phyloP scores from a whole-genome alignment of 257 asterid genomes.

The Fraxinus anomala region DNA sequence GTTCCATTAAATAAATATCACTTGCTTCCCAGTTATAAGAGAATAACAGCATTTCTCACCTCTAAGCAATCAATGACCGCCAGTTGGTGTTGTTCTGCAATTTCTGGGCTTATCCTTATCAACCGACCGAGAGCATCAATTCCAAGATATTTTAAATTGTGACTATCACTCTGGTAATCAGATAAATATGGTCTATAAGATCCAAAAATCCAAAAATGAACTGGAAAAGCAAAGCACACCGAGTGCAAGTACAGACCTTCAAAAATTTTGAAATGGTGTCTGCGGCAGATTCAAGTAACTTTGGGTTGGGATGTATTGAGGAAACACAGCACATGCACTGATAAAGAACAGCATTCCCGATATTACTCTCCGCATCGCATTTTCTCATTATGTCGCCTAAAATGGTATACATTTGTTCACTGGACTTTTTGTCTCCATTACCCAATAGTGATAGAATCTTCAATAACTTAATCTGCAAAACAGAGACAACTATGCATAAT shows the following conservation, averaged over 20 bases:
- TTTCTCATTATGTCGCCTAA: constrained; percentile 87
- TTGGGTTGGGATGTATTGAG: constrained; percentile 83
- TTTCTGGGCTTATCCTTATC: constrained; percentile 89
- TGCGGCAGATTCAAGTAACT: constrained; percentile 90
- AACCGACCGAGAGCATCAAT: constrained; percentile 96
- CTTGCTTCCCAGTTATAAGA: constrained; percentile 12
- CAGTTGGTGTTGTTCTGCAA: constrained; percentile 96
- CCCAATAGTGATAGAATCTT: constrained; percentile 82
- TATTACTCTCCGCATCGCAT: constrained; percentile 81
- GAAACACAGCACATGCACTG: constrained; percentile 91
- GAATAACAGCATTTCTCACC: constrained; percentile 49
- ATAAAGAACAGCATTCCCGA: constrained; percentile 90
- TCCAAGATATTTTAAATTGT: constrained; percentile 95
- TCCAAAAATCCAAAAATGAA: constrained; percentile 7
- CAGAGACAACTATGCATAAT: neutral
- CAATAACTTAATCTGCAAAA: constrained; percentile 79
- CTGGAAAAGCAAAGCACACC: constrained; percentile 8
- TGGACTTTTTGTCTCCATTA: constrained; percentile 85
- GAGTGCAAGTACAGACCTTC: constrained; percentile 56
- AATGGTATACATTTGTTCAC: constrained; percentile 94
- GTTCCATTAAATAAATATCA: neutral
- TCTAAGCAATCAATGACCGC: constrained; percentile 98
- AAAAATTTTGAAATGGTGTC: constrained; percentile 87
- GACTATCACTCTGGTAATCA: constrained; percentile 88
- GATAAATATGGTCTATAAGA: constrained; percentile 22